Base-by-base conservation (phyloP, 176 grass and related monocot genomes). In the Alloteropsis semialata region DNA sequence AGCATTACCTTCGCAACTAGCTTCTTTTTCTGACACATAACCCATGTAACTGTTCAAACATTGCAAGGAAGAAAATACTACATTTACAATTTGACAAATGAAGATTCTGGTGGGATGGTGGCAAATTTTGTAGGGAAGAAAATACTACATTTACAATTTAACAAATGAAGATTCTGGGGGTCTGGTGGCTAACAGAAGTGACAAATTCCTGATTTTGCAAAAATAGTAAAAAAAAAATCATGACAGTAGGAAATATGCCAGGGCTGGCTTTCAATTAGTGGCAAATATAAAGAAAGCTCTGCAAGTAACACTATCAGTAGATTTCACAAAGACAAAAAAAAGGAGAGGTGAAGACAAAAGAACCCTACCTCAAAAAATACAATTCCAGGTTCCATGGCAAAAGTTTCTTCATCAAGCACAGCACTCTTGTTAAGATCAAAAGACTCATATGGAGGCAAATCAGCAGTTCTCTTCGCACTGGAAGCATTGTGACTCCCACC, bases 341-440 rank as follows among this genome's bases (percentile, higher is more conserved):
- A 28, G 36, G 14, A 28, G 36, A 19, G 58, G 42, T 27, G 12
- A 49, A 56, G 9, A 71, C 15, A 71, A 83, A 63, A 80, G 30
- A 87, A 81, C 24, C 33, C 38, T 48, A 99, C 96, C 91, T 99
- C 93, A 81, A 99, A 99, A 89, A 89, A 99, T 79, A 94, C 85
- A 2, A 96, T 90, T n/a, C 96, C 96, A 78, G 87, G 87, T 37
- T 96, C 96, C 91, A 78, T 80, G 51, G 36, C 59, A 82, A 99
- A 81, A 80, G 43, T 59, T 85, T 99, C 93, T 75, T 99, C 93
- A 69, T 96, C 93, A 69, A 99, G 82, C 72, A 90, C 66, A 63
- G 93, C 88, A 60, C 89, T 87, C 41, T 33, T 89, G 60, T 93
- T 90, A 86, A 93, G 82, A 86, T 96, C 85, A 85, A 99, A 99